Percentiles rank a stretch among this genome's conserved stretches.
These are phyloP conservation scores for Zoysia pacifica DNA, from an alignment of 176 grass and related monocot species.

Conservation along the genomic window DNA sequence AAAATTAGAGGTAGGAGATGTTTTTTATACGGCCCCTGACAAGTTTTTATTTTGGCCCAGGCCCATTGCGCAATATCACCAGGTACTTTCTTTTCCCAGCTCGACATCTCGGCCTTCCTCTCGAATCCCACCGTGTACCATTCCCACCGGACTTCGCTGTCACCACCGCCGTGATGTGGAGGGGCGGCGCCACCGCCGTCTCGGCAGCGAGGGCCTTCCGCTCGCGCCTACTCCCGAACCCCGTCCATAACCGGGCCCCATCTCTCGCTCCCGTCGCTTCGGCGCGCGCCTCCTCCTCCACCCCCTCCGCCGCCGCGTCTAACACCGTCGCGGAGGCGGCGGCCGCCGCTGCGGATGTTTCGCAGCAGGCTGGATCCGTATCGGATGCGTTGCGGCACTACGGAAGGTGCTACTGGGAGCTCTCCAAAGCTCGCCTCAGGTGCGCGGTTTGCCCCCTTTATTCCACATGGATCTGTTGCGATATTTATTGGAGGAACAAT, in stretches of 20 bases:
- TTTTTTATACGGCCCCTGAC: no score
- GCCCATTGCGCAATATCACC: not conserved
- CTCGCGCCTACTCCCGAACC: slow-evolving; percentile 31
- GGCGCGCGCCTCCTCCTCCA: slow-evolving; percentile 10
- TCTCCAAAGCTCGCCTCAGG: slow-evolving; percentile 96
- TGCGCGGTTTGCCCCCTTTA: slow-evolving; percentile 29
- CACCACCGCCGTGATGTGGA: slow-evolving; percentile 55
- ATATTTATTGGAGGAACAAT: not conserved
- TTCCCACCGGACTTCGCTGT: slow-evolving; percentile 6
- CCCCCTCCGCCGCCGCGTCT: slow-evolving; percentile 13
- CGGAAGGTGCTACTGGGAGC: slow-evolving; percentile 81
- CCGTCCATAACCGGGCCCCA: not conserved
- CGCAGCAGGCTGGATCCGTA: slow-evolving; percentile 39
- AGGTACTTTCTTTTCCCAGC: not conserved
- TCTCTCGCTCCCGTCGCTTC: slow-evolving; percentile 21
- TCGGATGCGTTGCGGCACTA: slow-evolving; percentile 59
- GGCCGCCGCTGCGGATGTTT: slow-evolving; percentile 41
- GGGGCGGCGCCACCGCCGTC: slow-evolving; percentile 39
- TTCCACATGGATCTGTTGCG: slow-evolving; percentile 16
- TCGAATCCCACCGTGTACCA: not conserved
- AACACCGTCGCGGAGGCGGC: slow-evolving; percentile 39
- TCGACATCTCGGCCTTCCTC: not conserved
- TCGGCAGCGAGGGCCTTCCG: slow-evolving; percentile 41
- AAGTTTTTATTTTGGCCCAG: not conserved
- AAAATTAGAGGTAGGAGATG: no score